Conservation (phyloP, 1,284 basidiomycete genomes). For the Ceratobasidium sp. region DNA sequence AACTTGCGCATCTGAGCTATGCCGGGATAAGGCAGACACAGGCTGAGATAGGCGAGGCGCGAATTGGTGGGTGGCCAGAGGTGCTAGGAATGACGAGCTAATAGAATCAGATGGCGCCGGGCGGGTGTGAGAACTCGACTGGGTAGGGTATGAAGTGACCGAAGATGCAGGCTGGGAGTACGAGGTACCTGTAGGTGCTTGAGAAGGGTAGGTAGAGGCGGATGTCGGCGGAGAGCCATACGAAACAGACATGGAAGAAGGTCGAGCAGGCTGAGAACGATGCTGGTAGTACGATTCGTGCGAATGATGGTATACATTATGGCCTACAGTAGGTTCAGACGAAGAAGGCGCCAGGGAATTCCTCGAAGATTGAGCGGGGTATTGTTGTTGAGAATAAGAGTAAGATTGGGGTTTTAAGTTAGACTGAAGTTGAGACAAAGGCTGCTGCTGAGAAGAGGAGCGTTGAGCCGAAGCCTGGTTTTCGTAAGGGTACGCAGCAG, state of each 20-base stretch:
- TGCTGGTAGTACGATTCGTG: background rate
- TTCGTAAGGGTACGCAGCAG: conserved; percentile 18
- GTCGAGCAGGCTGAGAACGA: background rate
- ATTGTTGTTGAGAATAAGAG: conserved; percentile 30
- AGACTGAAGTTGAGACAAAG: conserved; percentile 34
- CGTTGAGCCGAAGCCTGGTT: conserved; percentile 6
- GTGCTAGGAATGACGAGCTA: conserved; percentile 20
- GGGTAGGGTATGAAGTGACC: conserved; percentile 13
- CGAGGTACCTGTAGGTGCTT: conserved; percentile 5
- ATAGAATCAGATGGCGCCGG: conserved; percentile 14
- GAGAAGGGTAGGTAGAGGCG: conserved; percentile 8
- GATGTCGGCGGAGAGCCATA: conserved; percentile 20
- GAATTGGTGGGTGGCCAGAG: conserved; percentile 36
- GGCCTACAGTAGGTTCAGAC: conserved; percentile 2
- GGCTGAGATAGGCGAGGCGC: conserved; percentile 34
- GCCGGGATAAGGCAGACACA: conserved; percentile 26
- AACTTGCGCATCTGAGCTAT: conserved; percentile 25
- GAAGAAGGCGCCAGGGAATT: conserved; percentile 24
- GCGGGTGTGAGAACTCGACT: conserved; percentile 16
- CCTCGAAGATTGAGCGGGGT: background rate
- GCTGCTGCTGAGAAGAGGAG: conserved; percentile 25
- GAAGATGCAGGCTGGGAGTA: conserved; percentile 20
- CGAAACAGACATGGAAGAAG: background rate
- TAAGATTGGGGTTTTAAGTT: conserved; percentile 41
- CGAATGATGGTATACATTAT: background rate